A percentile compares a stretch with the other conserved stretches of the same genome.
These are phyloP conservation scores for Cytospora piceicola DNA, from an alignment of 2,329 filamentous ascomycete genomes.

Conservation along the genomic window DNA sequence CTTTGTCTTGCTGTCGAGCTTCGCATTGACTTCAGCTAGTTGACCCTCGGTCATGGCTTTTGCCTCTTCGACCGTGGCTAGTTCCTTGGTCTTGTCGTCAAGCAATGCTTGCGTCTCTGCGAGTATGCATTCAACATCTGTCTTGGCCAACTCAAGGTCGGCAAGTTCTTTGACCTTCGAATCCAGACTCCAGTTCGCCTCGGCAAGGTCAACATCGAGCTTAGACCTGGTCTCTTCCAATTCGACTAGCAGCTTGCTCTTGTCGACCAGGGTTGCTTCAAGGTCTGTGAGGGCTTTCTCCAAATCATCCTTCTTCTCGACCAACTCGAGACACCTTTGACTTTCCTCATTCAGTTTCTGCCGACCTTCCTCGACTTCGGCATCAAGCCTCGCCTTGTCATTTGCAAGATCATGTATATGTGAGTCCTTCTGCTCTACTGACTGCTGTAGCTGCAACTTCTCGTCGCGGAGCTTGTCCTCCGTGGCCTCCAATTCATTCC, in stretches of 20 bases:
- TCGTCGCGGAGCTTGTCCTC: constrained; percentile 34
- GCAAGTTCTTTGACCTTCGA: constrained; percentile 24
- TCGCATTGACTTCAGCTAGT: constrained; percentile 2
- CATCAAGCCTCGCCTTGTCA: constrained; percentile 31
- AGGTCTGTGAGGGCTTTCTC: neutral
- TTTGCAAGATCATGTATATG: constrained; percentile 33
- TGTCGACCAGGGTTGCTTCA: constrained; percentile 3
- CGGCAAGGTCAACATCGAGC: constrained; percentile 24
- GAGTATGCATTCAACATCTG: constrained; percentile 5
- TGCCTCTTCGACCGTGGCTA: neutral
- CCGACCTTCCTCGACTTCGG: constrained; percentile 6
- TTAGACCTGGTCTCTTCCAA: constrained; percentile 1
- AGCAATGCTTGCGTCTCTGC: neutral
- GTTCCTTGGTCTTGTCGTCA: constrained; percentile 7
- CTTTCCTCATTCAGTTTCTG: constrained; percentile 12
- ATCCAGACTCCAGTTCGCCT: constrained; percentile 33
- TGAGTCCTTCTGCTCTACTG: neutral
- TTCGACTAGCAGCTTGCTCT: neutral
- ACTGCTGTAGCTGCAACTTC: constrained; percentile 29
- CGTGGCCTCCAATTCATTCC: constrained; percentile 39
- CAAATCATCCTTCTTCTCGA: constrained; percentile 1
- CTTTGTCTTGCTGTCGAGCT: constrained; percentile 8
- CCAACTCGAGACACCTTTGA: constrained; percentile 10
- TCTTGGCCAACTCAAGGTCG: constrained; percentile 14
- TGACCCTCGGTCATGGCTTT: constrained; percentile 3